Evolutionary conservation across 2,329 filamentous ascomycete genomes (phyloP), one percentile per base, ranked within the genome.

Genomic region (Leptographium flavum): DNA sequence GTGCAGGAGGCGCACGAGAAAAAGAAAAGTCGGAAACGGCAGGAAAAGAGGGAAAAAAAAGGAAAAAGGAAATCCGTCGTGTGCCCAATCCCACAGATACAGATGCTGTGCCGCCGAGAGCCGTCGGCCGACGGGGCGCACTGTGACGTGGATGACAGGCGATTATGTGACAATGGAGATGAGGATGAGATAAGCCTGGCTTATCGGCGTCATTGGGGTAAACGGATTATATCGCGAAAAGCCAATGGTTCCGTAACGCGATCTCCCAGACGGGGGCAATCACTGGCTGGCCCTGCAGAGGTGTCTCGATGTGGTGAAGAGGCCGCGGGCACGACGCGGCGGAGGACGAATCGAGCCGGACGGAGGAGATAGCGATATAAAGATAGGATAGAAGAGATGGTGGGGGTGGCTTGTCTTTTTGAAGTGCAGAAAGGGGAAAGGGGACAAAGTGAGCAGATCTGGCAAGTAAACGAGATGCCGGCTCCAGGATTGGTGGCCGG

Each of bases 171-270:
- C 61, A 59, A 73, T 66, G 51, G 69, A 68, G 59, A 61, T 64
- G 54, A 72, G 63, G 59, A 71, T 64, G 56, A 75, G 70, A 74
- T 74, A 73, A 71, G 70, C 65, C 60, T 66, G 63, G 63, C 66
- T 71, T 71, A 71, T 73, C 66, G 63, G 65, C 64, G 70, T 74
- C 71, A 76, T 74, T 69, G 64, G 63, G 46, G 47, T 52, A 49
- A 47, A 35, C 21, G 38, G 35, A 40, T 42, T 43, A 46, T 46
- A 47, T 43, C 35, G 41, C 46, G 47, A 55, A 53, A 53, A 43
- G 25, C 45, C 28, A 45, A 46, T 38, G 43, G 45, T 45, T 43
- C 39, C 40, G 44, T 30, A 44, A 37, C 22, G 25, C 38, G 39
- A 32, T 21, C 17, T 10, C 21, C 36, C 19, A 25, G n/a, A n/a